These are phyloP conservation scores for Begonia loranthoides DNA, from an alignment of 306 rosid genomes.

Conservation along the genomic window DNA sequence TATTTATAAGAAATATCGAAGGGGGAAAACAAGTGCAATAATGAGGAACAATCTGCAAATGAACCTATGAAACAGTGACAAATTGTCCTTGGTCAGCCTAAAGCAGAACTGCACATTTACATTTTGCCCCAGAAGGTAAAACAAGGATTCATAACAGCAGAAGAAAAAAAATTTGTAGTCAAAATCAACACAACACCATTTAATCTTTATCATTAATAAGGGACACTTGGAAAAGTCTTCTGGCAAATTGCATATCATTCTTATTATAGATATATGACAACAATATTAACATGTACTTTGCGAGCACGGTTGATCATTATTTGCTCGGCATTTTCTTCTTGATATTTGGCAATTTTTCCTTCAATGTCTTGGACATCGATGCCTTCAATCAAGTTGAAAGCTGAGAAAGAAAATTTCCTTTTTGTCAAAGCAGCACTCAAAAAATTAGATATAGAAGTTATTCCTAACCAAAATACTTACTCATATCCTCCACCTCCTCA, in stretches of 20 bases:
- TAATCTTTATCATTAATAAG: no score
- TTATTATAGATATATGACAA: no score
- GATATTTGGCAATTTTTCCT: conserved; percentile 56
- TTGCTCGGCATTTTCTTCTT: conserved; percentile 84
- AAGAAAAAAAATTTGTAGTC: background rate
- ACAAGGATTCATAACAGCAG: no score
- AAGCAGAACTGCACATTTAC: no score
- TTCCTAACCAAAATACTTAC: conserved; percentile 25
- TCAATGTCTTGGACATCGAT: conserved; percentile 56
- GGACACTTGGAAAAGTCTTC: no score
- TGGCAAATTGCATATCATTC: no score
- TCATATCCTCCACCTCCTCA: conserved; percentile 96
- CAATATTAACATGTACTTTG: conserved; percentile 23
- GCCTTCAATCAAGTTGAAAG: conserved; percentile 68
- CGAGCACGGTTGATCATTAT: conserved; percentile 77
- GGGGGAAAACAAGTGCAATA: background rate
- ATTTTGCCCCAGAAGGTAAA: no score
- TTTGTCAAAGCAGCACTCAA: conserved; percentile 9
- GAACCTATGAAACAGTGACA: no score
- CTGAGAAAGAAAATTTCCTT: conserved; percentile 18
- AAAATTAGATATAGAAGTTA: conserved; percentile 3
- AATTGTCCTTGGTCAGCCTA: no score
- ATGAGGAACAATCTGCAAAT: no score
- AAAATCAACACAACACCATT: background rate
- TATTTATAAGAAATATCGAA: background rate